Evolutionary conservation across 2,329 filamentous ascomycete genomes (phyloP).

Genomic region (Parastagonospora avenae): DNA sequence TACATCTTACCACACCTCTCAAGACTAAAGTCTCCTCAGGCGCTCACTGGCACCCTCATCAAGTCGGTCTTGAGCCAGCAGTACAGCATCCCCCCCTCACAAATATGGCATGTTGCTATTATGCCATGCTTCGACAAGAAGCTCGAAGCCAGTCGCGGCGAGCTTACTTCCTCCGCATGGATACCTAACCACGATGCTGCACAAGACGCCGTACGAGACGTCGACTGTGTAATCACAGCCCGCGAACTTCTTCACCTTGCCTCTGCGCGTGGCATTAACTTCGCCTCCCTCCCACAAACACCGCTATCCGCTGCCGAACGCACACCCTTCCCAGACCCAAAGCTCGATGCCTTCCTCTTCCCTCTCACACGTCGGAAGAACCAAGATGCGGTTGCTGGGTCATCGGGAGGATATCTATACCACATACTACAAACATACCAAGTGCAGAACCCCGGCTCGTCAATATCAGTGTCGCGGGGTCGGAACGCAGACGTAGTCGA

Average conservation of each 20-base stretch:
- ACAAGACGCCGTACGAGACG: conserved; percentile 69
- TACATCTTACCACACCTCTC: conserved; percentile 91
- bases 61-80: conserved; percentile 81
- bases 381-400: conserved; percentile 65
- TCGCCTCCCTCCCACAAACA: conserved; percentile 71
- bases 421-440: conserved; percentile 81
- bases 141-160: conserved; percentile 89
- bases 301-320: conserved; percentile 55
- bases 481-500: conserved; percentile 92
- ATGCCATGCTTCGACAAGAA: conserved; percentile 99
- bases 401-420: conserved; percentile 87
- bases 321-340: conserved; percentile 73
- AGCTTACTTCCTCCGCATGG: conserved; percentile 85
- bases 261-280: conserved; percentile 76
- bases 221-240: conserved; percentile 97
- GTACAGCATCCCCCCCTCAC: conserved; percentile 73
- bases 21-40: conserved; percentile 90
- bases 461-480: conserved; percentile 73
- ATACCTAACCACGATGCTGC: conserved; percentile 29
- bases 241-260: conserved; percentile 92
- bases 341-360: conserved; percentile 76
- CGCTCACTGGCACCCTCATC: conserved; percentile 84
- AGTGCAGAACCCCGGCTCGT: conserved; percentile 71
- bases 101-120: conserved; percentile 91
- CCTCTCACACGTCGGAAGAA: conserved; percentile 49